phyloP scores from a whole-genome alignment of 441 rosid species.

The Gossypium lobatum region DNA sequence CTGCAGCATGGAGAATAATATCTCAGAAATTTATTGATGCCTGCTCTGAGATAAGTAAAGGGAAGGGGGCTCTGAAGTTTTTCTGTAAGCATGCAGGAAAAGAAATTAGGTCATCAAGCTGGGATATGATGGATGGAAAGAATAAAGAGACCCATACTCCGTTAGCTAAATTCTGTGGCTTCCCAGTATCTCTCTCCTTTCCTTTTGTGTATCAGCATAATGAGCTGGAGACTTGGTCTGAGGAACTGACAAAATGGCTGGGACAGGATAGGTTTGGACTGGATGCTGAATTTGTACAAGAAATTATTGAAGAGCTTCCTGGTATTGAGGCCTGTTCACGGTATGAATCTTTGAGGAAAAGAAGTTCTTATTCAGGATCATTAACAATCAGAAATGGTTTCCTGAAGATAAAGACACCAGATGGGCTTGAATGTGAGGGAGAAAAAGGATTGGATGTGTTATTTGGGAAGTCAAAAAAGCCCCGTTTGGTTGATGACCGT shows the following conservation, averaged over 20 bases:
- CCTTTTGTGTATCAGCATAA: conserved; percentile 34
- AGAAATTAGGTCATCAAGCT: conserved; percentile 31
- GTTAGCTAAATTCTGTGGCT: conserved; percentile 62
- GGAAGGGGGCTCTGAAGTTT: conserved; percentile 40
- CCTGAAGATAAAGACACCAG: conserved; percentile 45
- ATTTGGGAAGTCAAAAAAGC: conserved; percentile 45
- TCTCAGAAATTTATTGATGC: conserved; percentile 58
- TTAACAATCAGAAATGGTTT: conserved; percentile 65
- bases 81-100: conserved; percentile 63
- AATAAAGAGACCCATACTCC: conserved; percentile 27
- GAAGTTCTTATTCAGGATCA: conserved; percentile 38
- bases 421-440: conserved; percentile 29
- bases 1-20: conserved; percentile 72
- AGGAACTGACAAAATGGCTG: conserved; percentile 65
- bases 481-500: conserved; percentile 36
- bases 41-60: conserved; percentile 40
- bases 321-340: conserved; percentile 57
- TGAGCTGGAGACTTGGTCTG: conserved; percentile 37
- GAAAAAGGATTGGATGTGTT: conserved; percentile 34
- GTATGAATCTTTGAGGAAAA: conserved; percentile 56
- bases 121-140: conserved; percentile 38
- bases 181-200: conserved; percentile 30
- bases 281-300: conserved; percentile 87
- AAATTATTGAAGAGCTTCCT: conserved; percentile 80
- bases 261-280: conserved; percentile 89